phyloP scores from a whole-genome alignment of 164 flowering plant genomes.

The Umbilicus rupestris region DNA sequence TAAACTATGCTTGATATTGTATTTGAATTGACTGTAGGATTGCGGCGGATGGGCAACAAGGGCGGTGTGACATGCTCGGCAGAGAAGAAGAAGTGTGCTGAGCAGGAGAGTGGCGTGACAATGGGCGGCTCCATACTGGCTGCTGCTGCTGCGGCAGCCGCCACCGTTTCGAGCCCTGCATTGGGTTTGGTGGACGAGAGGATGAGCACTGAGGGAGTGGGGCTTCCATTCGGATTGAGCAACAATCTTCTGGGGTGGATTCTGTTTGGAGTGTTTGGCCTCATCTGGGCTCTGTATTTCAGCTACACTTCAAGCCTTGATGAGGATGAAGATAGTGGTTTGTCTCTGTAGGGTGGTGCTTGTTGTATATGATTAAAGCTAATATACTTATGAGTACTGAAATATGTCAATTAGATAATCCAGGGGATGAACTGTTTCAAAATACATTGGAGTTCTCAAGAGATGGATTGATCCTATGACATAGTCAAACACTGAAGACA shows the following conservation, averaged over 20 bases:
- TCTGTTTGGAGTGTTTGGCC: constrained; percentile 52
- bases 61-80: constrained; percentile 42
- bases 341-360: constrained; percentile 34
- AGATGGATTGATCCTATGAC: neutral
- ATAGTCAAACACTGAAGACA: neutral
- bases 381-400: neutral
- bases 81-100: constrained; percentile 22
- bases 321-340: constrained; percentile 69
- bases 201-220: constrained; percentile 70
- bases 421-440: neutral
- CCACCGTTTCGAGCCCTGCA: constrained; percentile 37
- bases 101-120: constrained; percentile 13
- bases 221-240: constrained; percentile 64
- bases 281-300: constrained; percentile 55
- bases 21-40: constrained; percentile 19
- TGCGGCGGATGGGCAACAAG: constrained; percentile 32
- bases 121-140: constrained; percentile 37
- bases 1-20: constrained; percentile 13
- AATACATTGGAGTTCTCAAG: neutral
- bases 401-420: neutral
- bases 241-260: constrained; percentile 65
- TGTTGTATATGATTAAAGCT: neutral
- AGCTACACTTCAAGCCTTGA: constrained; percentile 47
- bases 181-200: constrained; percentile 69
- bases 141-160: constrained; percentile 34